phyloP scores from a whole-genome alignment of 495 filamentous ascomycete genomes.

The Trichoderma orchidacearum region DNA sequence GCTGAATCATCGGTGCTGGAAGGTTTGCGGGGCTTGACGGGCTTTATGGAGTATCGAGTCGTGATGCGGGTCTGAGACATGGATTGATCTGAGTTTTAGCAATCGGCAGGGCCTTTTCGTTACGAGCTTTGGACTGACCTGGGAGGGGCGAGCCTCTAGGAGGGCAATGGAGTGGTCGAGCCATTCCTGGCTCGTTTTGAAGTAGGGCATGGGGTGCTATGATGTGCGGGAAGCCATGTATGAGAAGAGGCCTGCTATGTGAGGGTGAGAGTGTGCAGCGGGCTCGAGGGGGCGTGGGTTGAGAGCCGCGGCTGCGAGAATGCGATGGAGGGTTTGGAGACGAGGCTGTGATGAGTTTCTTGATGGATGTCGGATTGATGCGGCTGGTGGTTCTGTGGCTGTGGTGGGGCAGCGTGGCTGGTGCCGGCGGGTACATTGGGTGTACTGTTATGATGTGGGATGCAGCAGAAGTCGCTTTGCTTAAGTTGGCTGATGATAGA shows the following conservation, averaged over 20 bases:
- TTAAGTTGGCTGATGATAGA: no score
- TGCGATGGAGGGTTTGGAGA: no score
- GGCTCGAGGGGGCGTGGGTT: no score
- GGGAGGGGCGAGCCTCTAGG: slow-evolving; percentile 20
- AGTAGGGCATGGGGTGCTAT: slow-evolving; percentile 21
- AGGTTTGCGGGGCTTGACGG: slow-evolving; percentile 16
- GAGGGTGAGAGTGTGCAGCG: no score
- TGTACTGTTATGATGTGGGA: no score
- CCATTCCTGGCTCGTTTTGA: slow-evolving; percentile 31
- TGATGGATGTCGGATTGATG: no score
- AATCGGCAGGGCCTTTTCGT: slow-evolving; percentile 1
- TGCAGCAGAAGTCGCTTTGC: no score
- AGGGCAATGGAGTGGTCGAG: slow-evolving; percentile 23
- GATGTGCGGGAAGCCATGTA: background rate
- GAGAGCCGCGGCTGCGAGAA: no score
- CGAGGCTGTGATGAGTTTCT: no score
- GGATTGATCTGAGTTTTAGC: slow-evolving; percentile 2
- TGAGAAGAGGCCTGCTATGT: background rate
- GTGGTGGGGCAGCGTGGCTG: no score
- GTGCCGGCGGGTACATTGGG: no score
- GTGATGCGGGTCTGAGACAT: slow-evolving; percentile 59
- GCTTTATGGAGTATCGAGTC: slow-evolving; percentile 66
- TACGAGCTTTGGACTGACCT: slow-evolving; percentile 12
- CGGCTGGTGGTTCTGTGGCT: no score
- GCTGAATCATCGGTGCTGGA: slow-evolving; percentile 1